Percentiles rank a stretch among this genome's conserved stretches.
phyloP scores from a whole-genome alignment of 2,329 filamentous ascomycete genomes.

The Ophiostoma perfectum region DNA sequence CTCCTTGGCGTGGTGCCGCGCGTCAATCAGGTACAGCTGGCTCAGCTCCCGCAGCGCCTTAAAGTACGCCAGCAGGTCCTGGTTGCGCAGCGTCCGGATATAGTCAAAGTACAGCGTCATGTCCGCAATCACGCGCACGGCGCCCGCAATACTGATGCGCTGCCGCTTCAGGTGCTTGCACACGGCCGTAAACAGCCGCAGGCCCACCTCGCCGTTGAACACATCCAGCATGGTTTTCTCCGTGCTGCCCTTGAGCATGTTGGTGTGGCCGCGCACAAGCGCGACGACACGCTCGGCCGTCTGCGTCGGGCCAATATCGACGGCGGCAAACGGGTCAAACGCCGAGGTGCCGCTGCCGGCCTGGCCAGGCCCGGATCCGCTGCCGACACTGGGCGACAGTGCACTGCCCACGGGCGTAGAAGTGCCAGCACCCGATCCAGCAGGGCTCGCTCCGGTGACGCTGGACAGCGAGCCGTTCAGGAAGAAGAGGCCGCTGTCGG shows the following conservation, averaged over 20 bases:
- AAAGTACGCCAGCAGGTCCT: constrained; percentile 83
- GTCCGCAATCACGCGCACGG: constrained; percentile 89
- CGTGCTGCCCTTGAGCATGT: constrained; percentile 88
- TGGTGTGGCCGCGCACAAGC: constrained; percentile 80
- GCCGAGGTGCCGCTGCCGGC: constrained; percentile 30
- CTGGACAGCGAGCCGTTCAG: constrained; percentile 25
- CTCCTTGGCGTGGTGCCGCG: constrained; percentile 83
- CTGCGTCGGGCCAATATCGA: constrained; percentile 58
- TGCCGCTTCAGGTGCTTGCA: constrained; percentile 98
- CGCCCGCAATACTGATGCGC: constrained; percentile 81
- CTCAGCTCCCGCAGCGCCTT: constrained; percentile 83
- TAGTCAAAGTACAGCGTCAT: constrained; percentile 92
- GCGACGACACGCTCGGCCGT: constrained; percentile 79
- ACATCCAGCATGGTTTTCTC: constrained; percentile 98
- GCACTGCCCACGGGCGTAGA: constrained; percentile 27
- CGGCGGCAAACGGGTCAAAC: constrained; percentile 20
- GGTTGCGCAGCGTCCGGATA: constrained; percentile 73
- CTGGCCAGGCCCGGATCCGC: neutral
- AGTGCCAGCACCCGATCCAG: constrained; percentile 31
- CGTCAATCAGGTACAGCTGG: constrained; percentile 91
- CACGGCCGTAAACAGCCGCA: constrained; percentile 82
- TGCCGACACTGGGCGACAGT: constrained; percentile 24
- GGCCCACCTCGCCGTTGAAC: constrained; percentile 94
- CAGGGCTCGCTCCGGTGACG: constrained; percentile 28
- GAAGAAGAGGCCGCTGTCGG: constrained; percentile 24